A percentile compares a stretch with the other conserved stretches of the same genome.
Evolutionary conservation across 2,329 filamentous ascomycete genomes (phyloP).

Genomic region (Polychaeton citri): DNA sequence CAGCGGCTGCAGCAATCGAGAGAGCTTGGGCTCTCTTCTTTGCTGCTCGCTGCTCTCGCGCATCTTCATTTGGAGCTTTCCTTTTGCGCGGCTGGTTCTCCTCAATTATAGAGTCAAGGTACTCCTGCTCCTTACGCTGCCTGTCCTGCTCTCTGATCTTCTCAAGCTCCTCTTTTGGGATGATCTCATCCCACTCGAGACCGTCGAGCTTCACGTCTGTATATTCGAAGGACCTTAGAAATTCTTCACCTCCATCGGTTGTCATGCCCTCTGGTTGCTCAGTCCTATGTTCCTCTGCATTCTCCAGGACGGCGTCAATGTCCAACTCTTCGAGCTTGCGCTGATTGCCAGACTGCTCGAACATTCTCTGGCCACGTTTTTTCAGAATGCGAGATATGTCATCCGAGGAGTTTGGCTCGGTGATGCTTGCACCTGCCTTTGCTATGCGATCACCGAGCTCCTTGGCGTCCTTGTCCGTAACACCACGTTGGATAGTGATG

Average conservation of each 20-base stretch:
- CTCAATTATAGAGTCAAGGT: slow-evolving; percentile 68
- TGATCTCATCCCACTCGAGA: slow-evolving; percentile 96
- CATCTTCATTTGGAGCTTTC: slow-evolving; percentile 46
- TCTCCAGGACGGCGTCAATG: slow-evolving; percentile 92
- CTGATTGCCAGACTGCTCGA: slow-evolving; percentile 93
- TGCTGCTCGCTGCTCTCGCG: slow-evolving; percentile 50
- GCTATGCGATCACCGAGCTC: slow-evolving; percentile 68
- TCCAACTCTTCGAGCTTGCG: slow-evolving; percentile 93
- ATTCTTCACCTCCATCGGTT: slow-evolving; percentile 92
- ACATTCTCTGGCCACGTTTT: slow-evolving; percentile 97
- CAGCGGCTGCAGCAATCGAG: slow-evolving; percentile 43
- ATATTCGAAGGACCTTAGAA: slow-evolving; percentile 78
- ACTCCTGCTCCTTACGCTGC: slow-evolving; percentile 67
- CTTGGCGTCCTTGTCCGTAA: slow-evolving; percentile 84
- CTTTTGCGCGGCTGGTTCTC: slow-evolving; percentile 66
- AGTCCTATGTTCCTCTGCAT: slow-evolving; percentile 93
- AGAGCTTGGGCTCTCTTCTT: slow-evolving; percentile 59
- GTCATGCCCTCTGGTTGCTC: slow-evolving; percentile 90
- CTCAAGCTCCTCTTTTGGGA: slow-evolving; percentile 83
- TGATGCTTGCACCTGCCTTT: slow-evolving; percentile 44
- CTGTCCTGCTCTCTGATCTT: slow-evolving; percentile 83
- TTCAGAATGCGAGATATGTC: slow-evolving; percentile 96
- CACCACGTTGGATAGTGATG: slow-evolving; percentile 89
- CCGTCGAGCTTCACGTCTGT: slow-evolving; percentile 87
- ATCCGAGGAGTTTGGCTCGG: slow-evolving; percentile 79